Evolutionary conservation across 1,139 yeast species (phyloP).

Genomic region (Candida sp.): DNA sequence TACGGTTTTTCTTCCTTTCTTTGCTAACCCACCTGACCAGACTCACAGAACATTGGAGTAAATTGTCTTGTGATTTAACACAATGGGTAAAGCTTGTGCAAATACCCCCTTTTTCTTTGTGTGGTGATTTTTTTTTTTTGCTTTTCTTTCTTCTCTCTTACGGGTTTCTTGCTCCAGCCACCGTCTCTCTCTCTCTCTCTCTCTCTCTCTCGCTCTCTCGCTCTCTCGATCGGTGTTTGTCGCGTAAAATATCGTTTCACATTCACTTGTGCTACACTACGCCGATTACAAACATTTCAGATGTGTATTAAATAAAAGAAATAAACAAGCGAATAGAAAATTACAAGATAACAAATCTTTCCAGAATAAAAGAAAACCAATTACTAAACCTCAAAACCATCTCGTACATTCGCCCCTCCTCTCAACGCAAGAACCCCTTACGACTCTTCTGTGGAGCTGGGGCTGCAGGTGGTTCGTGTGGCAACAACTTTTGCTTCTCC

Average conservation of each 20-base stretch:
- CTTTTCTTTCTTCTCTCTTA: background rate
- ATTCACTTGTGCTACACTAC: background rate
- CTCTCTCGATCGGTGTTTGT: background rate
- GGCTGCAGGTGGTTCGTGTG: constrained; percentile 56
- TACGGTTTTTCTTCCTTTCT: too few relatives aligned
- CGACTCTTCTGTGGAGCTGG: constrained; percentile 52
- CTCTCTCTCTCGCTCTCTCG: background rate
- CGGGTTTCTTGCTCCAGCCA: background rate
- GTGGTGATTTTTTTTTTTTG: background rate
- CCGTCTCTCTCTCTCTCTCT: background rate
- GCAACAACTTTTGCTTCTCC: constrained; percentile 67
- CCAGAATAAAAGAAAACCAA: background rate
- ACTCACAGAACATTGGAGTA: too few relatives aligned
- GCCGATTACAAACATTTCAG: background rate
- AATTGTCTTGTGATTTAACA: background rate
- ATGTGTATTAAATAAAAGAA: background rate
- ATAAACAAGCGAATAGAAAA: background rate
- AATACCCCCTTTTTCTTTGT: background rate
- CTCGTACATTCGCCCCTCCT: background rate
- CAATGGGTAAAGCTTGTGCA: too few relatives aligned
- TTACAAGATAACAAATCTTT: too few relatives aligned
- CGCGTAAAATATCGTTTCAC: background rate
- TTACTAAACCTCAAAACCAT: background rate
- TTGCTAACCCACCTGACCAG: too few relatives aligned
- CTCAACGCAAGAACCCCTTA: constrained; percentile 59